A percentile compares a stretch with the other conserved stretches of the same genome.
Conservation (phyloP, 2,329 filamentous ascomycete species). For the Geoglossum cookeanum region DNA sequence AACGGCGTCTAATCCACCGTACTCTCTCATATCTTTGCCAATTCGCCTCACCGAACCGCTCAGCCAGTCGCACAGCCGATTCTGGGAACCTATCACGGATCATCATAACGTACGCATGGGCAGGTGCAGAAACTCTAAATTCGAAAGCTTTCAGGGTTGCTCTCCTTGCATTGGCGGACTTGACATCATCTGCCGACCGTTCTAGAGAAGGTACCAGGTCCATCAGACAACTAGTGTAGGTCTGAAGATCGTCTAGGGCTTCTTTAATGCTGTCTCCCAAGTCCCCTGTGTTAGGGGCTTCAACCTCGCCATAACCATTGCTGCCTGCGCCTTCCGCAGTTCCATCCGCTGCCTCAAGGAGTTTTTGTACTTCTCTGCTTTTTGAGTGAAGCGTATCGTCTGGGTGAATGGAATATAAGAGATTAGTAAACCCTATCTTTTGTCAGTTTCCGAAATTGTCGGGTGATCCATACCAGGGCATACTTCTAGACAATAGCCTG, state of each 20-base stretch:
- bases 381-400: no score
- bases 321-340: background rate
- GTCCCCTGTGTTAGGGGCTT: background rate
- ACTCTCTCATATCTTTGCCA: slow-evolving; percentile 4
- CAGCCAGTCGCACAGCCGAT: slow-evolving; percentile 3
- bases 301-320: background rate
- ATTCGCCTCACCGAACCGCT: slow-evolving; percentile 10
- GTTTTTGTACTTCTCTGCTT: no score
- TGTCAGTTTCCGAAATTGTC: background rate
- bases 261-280: background rate
- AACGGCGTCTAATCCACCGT: background rate
- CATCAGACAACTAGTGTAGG: slow-evolving; percentile 4
- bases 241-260: background rate
- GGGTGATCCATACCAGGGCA: no score
- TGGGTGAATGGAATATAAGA: no score
- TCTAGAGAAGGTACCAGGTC: slow-evolving; percentile 6
- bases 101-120: slow-evolving; percentile 5
- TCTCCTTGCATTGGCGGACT: background rate
- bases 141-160: background rate
- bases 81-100: slow-evolving; percentile 5
- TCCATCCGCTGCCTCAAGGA: no score
- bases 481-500: background rate
- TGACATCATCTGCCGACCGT: background rate
- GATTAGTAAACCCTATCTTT: background rate
- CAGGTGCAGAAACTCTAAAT: slow-evolving; percentile 6